Percentiles rank a stretch among this genome's conserved stretches.
Evolutionary conservation across 2,329 filamentous ascomycete genomes (phyloP).

Genomic region (Rhinocladiella mackenziei): DNA sequence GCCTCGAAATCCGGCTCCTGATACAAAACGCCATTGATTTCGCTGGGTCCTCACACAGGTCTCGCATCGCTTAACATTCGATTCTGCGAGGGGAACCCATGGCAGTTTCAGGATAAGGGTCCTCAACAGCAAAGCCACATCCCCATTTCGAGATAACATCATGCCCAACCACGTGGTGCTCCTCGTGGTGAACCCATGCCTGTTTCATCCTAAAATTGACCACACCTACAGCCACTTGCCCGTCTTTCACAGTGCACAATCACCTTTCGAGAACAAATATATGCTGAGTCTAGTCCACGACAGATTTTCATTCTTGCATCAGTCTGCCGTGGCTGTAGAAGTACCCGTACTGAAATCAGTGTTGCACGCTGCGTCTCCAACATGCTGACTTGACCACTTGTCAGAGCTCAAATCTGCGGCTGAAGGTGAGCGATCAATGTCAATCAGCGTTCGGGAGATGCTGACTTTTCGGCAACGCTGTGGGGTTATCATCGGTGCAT

Average conservation of each 20-base stretch:
- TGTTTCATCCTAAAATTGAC: not conserved
- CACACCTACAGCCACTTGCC: too few species aligned
- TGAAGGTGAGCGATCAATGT: slow-evolving; percentile 19
- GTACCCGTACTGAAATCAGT: slow-evolving; percentile 10
- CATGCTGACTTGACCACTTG: slow-evolving; percentile 1
- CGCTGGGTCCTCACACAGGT: too few species aligned
- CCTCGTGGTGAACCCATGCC: not conserved
- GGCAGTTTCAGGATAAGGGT: too few species aligned
- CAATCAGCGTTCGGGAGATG: slow-evolving; percentile 20
- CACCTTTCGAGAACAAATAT: too few species aligned
- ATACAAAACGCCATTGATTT: too few species aligned
- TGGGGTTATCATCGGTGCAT: slow-evolving; percentile 1
- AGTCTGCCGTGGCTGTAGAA: slow-evolving; percentile 10
- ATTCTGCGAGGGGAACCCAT: too few species aligned
- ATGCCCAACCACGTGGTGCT: not conserved
- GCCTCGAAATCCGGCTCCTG: too few species aligned
- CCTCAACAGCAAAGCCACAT: too few species aligned
- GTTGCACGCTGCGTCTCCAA: slow-evolving; percentile 2
- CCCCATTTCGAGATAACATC: too few species aligned
- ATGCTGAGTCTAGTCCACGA: too few species aligned
- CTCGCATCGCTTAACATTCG: too few species aligned
- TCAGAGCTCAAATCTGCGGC: slow-evolving; percentile 8
- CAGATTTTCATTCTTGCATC: too few species aligned
- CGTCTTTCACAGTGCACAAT: not conserved
- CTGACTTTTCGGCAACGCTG: slow-evolving; percentile 21